Percentiles rank a stretch among this genome's conserved stretches.
phyloP scores from a whole-genome alignment of 1,284 basidiomycete genomes.

The Peniophora sp. region DNA sequence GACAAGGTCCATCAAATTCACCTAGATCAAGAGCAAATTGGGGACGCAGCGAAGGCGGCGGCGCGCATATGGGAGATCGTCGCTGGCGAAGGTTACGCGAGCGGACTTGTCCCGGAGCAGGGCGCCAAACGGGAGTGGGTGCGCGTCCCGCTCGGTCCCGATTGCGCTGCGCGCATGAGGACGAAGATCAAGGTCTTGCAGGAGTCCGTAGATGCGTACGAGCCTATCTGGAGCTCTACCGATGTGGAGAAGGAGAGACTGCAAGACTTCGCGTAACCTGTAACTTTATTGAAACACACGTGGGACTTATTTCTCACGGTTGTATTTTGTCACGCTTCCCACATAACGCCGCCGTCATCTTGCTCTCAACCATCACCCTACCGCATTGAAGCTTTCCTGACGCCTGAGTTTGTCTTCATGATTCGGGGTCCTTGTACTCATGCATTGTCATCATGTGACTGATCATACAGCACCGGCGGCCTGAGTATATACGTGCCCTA shows the following conservation, averaged over 20 bases:
- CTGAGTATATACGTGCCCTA: no score
- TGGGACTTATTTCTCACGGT: no score
- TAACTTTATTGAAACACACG: background rate
- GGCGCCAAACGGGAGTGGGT: constrained; percentile 9
- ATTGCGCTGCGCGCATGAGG: constrained; percentile 12
- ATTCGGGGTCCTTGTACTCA: no score
- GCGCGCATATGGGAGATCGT: constrained; percentile 18
- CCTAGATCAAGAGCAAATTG: constrained; percentile 11
- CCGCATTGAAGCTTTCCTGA: no score
- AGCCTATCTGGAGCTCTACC: constrained; percentile 19
- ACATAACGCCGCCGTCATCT: no score
- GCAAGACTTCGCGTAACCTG: background rate
- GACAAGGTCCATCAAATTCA: constrained; percentile 7
- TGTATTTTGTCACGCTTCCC: no score
- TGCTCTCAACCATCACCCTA: no score
- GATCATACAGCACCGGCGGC: no score
- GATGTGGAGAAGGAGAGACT: constrained; percentile 11
- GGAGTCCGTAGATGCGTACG: constrained; percentile 15
- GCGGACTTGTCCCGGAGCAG: constrained; percentile 2
- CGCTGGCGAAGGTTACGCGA: constrained; percentile 12
- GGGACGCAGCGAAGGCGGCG: constrained; percentile 14
- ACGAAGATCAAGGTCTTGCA: constrained; percentile 9
- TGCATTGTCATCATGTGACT: no score
- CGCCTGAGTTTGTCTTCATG: no score
- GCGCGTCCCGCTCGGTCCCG: constrained; percentile 15